These are phyloP conservation scores for Pichiaceae sp. DNA, from an alignment of 1,139 yeast genomes.

Conservation along the genomic window DNA sequence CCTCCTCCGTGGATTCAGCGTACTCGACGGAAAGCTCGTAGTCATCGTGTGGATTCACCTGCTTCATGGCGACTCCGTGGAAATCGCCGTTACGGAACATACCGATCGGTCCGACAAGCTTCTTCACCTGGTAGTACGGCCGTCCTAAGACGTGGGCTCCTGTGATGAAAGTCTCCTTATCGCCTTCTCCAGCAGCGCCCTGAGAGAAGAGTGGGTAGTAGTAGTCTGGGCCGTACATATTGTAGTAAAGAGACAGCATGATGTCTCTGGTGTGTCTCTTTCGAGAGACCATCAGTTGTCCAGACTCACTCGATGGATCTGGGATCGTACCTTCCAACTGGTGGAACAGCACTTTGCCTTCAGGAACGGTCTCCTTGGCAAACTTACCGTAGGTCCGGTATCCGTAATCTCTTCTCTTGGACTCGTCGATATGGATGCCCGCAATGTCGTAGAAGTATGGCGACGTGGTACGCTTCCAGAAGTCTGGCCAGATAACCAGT, in stretches of 20 bases:
- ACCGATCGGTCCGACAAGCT: slow-evolving; percentile 22
- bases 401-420: slow-evolving; percentile 23
- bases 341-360: slow-evolving; percentile 49
- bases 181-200: slow-evolving; percentile 86
- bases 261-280: slow-evolving; percentile 55
- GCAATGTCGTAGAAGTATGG: slow-evolving; percentile 56
- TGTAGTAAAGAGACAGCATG: slow-evolving; percentile 66
- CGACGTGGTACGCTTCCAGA: slow-evolving; percentile 43
- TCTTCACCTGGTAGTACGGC: slow-evolving; percentile 61
- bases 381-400: slow-evolving; percentile 25
- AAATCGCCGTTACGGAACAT: slow-evolving; percentile 28
- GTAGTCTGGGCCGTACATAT: slow-evolving; percentile 68
- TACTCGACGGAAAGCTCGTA: slow-evolving; percentile 24
- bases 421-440: slow-evolving; percentile 28
- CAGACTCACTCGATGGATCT: slow-evolving; percentile 76
- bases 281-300: slow-evolving; percentile 69
- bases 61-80: slow-evolving; percentile 58
- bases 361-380: slow-evolving; percentile 31
- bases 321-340: slow-evolving; percentile 68
- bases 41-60: slow-evolving; percentile 59
- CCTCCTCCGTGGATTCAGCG: slow-evolving; percentile 9
- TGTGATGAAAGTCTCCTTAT: slow-evolving; percentile 81
- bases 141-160: slow-evolving; percentile 60
- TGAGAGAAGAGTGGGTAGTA: slow-evolving; percentile 82
- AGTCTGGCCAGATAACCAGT: slow-evolving; percentile 41